These are phyloP conservation scores for Cyberlindnera mrakii DNA, from an alignment of 805 yeast genomes.

Conservation along the genomic window DNA sequence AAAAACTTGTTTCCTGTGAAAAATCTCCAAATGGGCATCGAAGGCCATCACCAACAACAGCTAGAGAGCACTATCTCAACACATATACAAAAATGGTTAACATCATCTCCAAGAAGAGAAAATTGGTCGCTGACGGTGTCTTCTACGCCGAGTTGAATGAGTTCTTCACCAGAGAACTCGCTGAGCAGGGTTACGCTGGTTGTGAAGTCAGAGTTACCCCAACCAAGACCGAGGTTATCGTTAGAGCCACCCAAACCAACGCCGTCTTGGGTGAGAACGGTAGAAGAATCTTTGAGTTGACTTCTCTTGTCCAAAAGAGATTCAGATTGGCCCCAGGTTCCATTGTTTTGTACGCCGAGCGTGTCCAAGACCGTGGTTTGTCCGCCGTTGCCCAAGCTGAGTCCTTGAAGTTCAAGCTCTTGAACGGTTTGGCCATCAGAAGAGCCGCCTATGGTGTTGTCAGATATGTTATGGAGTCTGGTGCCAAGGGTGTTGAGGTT, in stretches of 20 bases:
- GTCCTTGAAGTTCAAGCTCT: constrained; percentile 95
- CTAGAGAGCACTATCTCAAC: neutral
- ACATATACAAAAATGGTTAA: constrained; percentile 21
- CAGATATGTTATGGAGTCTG: constrained; percentile 99
- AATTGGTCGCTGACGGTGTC: constrained; percentile 99
- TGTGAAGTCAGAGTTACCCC: constrained; percentile 99
- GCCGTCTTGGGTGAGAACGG: constrained; percentile 99
- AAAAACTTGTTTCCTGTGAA: neutral
- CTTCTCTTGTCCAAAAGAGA: constrained; percentile 97
- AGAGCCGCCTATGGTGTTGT: constrained; percentile 99
- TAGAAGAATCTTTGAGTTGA: constrained; percentile 98
- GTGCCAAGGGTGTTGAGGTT: constrained; percentile 99
- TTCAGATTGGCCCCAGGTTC: constrained; percentile 93
- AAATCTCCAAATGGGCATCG: neutral
- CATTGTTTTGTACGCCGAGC: constrained; percentile 94
- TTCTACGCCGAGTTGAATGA: constrained; percentile 99
- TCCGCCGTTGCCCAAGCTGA: constrained; percentile 99
- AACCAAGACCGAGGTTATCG: constrained; percentile 95
- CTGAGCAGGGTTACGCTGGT: constrained; percentile 99
- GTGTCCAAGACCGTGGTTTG: constrained; percentile 98
- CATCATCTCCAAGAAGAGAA: constrained; percentile 92
- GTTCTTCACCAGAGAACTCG: constrained; percentile 99
- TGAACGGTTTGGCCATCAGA: constrained; percentile 98
- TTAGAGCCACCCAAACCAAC: constrained; percentile 98
- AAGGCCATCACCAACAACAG: neutral